Conservation (phyloP, 306 rosid genomes). For the Malus domestica region ASM211411v1 NC_041793.1:7440001-7440500, state of each 20-base stretch:
- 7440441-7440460: conserved; percentile 30
- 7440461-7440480: conserved; percentile 13
- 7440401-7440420: conserved; percentile 29
- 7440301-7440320: conserved; percentile 24
- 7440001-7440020: conserved; percentile 82
- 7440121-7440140: conserved; percentile 46
- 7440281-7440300: conserved; percentile 18
- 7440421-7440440: conserved; percentile 24
- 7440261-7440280: background rate
- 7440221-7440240: conserved; percentile 20
- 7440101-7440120: conserved; percentile 19
- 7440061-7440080: conserved; percentile 67
- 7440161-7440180: conserved; percentile 87
- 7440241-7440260: background rate
- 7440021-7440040: conserved; percentile 80
- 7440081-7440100: conserved; percentile 49
- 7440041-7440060: conserved; percentile 92
- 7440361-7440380: conserved; percentile 22
- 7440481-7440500: conserved; percentile 24
- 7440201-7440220: conserved; percentile 44
- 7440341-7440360: conserved; percentile 36
- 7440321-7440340: conserved; percentile 25
- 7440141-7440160: conserved; percentile 47
- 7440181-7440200: conserved; percentile 80
- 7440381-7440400: conserved; percentile 31